Evolutionary conservation across 2,329 filamentous ascomycete genomes (phyloP).

Genomic region (Trichophyton equinum): DNA sequence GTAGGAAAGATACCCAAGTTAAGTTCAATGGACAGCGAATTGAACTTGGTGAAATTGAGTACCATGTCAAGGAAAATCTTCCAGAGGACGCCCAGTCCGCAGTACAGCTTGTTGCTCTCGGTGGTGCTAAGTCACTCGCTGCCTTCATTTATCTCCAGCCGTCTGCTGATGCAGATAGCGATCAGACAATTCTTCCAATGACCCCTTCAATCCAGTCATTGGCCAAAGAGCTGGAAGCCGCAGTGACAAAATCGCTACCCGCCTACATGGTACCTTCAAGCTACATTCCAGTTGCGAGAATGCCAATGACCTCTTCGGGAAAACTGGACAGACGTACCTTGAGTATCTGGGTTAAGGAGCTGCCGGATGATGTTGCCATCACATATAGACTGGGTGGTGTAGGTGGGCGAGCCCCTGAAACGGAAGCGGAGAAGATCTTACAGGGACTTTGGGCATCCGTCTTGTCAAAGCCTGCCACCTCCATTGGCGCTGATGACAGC

Average conservation of each 20-base stretch:
- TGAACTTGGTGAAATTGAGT: slow-evolving; percentile 87
- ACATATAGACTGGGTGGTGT: slow-evolving; percentile 10
- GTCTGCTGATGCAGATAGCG: slow-evolving; percentile 21
- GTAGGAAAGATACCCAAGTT: slow-evolving; percentile 78
- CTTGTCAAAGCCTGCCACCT: slow-evolving; percentile 26
- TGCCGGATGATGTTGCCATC: slow-evolving; percentile 9
- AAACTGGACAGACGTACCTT: slow-evolving; percentile 57
- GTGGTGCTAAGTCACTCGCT: slow-evolving; percentile 68
- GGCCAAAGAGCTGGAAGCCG: slow-evolving; percentile 14
- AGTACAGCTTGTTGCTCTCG: slow-evolving; percentile 67
- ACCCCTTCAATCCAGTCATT: slow-evolving; percentile 41
- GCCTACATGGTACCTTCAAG: slow-evolving; percentile 68
- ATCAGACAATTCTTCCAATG: slow-evolving; percentile 11
- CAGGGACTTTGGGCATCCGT: slow-evolving; percentile 29
- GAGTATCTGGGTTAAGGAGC: slow-evolving; percentile 14
- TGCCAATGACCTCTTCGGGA: slow-evolving; percentile 62
- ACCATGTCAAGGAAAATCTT: slow-evolving; percentile 56
- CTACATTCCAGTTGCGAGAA: slow-evolving; percentile 53
- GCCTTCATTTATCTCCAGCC: slow-evolving; percentile 10
- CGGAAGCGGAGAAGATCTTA: slow-evolving; percentile 21
- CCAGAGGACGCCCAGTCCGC: slow-evolving; percentile 44
- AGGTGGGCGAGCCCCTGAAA: slow-evolving; percentile 16
- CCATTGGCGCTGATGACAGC: slow-evolving; percentile 33
- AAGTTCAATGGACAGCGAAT: slow-evolving; percentile 95
- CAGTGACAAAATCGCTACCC: slow-evolving; percentile 47